phyloP scores from a whole-genome alignment of 805 yeast species.

The Lachancea sp. region DNA sequence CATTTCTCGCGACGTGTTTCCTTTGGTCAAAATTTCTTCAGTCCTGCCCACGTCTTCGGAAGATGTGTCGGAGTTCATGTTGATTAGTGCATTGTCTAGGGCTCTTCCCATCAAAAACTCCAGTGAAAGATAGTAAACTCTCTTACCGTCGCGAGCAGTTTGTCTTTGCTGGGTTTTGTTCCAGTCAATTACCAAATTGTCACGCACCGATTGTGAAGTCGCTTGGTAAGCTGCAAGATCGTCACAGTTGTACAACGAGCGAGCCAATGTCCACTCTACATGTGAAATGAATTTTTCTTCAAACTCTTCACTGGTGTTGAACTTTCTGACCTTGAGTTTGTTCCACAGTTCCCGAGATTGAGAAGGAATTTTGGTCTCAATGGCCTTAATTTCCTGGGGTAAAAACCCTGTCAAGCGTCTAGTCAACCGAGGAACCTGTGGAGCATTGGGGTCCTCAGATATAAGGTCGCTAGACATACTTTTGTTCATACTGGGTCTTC shows the following conservation, averaged over 20 bases:
- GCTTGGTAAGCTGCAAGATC: conserved; percentile 90
- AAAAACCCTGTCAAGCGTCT: conserved; percentile 86
- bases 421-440: conserved; percentile 42
- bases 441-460: conserved; percentile 29
- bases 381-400: conserved; percentile 78
- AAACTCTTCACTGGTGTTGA: conserved; percentile 47
- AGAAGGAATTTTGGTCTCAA: conserved; percentile 76
- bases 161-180: conserved; percentile 88
- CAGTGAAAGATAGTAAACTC: conserved; percentile 79
- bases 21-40: conserved; percentile 10
- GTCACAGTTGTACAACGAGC: conserved; percentile 88
- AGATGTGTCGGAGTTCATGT: conserved; percentile 44
- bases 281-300: conserved; percentile 69
- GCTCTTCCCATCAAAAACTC: conserved; percentile 95
- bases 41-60: conserved; percentile 6
- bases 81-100: conserved; percentile 86
- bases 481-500: conserved; percentile 14
- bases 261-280: conserved; percentile 87
- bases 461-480: conserved; percentile 27
- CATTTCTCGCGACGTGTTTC: conserved; percentile 40
- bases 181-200: conserved; percentile 79
- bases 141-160: conserved; percentile 73
- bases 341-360: conserved; percentile 74
- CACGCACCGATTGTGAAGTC: conserved; percentile 70
- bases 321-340: conserved; percentile 53